phyloP scores from a whole-genome alignment of 2,329 filamentous ascomycete genomes.

The Cyphellophora europaea region DNA sequence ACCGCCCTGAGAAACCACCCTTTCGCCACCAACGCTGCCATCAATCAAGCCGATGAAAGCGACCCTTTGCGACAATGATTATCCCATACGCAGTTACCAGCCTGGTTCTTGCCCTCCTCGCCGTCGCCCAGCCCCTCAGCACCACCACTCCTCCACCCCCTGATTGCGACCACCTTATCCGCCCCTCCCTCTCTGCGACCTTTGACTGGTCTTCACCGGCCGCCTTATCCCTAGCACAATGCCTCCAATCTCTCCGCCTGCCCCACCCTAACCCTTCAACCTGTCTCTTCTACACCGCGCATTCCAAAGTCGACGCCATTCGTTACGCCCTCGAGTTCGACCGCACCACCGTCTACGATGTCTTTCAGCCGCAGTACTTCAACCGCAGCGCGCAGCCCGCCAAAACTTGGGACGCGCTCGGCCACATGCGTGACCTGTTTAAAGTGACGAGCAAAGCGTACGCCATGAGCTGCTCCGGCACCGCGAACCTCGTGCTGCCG shows the following conservation, averaged over 20 bases:
- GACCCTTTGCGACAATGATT: neutral
- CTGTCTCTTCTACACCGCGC: neutral
- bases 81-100: too few relatives aligned
- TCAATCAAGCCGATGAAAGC: neutral
- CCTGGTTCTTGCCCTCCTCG: too few relatives aligned
- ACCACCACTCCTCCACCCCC: neutral
- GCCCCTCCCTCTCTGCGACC: neutral
- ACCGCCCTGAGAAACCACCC: too few relatives aligned
- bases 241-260: neutral
- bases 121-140: too few relatives aligned
- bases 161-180: neutral
- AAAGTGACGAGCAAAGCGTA: constrained; percentile 1
- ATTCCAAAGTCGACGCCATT: neutral
- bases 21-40: too few relatives aligned
- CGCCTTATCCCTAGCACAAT: neutral
- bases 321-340: neutral
- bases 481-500: neutral
- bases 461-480: neutral
- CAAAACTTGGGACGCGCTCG: neutral
- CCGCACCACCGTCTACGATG: neutral
- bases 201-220: neutral
- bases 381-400: neutral
- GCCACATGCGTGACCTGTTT: neutral
- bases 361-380: neutral
- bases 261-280: neutral